Conservation (phyloP, 305 asterid genomes). For the Solanum hybrid region DNA sequence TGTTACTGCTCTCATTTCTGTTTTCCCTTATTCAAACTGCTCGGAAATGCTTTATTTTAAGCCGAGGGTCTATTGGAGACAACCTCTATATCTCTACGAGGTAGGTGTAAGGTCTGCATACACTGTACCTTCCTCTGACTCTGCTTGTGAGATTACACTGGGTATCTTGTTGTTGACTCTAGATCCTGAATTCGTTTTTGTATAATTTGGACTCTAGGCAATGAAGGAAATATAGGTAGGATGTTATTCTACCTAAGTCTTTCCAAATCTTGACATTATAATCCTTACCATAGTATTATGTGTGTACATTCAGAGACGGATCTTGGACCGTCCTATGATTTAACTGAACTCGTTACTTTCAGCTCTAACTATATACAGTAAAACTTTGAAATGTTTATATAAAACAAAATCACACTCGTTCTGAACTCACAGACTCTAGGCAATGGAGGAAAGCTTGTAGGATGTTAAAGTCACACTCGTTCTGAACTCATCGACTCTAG, state of each 20-base stretch:
- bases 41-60: not conserved
- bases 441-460: not conserved
- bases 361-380: not conserved
- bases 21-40: not conserved
- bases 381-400: not conserved
- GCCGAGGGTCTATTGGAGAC: not conserved
- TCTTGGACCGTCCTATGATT: not conserved
- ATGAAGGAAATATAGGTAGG: not conserved
- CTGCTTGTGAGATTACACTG: not conserved
- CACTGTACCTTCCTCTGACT: not conserved
- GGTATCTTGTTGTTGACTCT: not conserved
- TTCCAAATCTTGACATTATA: not conserved
- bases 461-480: not conserved
- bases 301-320: not conserved
- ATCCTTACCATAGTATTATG: not conserved
- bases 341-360: not conserved
- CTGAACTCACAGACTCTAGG: not conserved
- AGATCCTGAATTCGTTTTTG: not conserved
- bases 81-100: not conserved
- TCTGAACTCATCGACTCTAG: not conserved
- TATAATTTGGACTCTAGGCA: not conserved
- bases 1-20: not conserved
- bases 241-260: not conserved
- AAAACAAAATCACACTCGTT: not conserved
- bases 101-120: not conserved